Evolutionary conservation across 805 yeast genomes (phyloP).

Genomic region (Ogataea methanolica): DNA sequence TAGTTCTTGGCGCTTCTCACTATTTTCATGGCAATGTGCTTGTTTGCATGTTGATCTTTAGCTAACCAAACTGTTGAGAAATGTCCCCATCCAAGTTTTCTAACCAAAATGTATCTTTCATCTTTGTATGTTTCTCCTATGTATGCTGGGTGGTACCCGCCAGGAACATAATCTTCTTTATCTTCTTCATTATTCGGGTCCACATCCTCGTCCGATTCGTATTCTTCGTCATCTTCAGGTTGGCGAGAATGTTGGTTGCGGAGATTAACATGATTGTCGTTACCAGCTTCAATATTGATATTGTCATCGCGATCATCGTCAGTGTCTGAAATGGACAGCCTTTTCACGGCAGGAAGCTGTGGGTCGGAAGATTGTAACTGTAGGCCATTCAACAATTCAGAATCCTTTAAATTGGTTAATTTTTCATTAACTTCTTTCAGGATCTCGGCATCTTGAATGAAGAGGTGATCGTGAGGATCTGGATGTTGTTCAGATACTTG

Average conservation of each 20-base stretch:
- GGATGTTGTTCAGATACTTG: slow-evolving; percentile 17
- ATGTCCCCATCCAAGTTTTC: slow-evolving; percentile 99
- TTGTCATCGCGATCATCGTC: slow-evolving; percentile 1
- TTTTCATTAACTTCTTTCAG: slow-evolving; percentile 25
- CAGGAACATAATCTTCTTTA: slow-evolving; percentile 75
- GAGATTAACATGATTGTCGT: slow-evolving; percentile 1
- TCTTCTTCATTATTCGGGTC: slow-evolving; percentile 71
- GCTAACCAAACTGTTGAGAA: slow-evolving; percentile 96
- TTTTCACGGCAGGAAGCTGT: slow-evolving; percentile 3
- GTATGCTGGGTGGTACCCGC: slow-evolving; percentile 94
- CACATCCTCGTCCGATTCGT: slow-evolving; percentile 27
- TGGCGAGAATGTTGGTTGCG: slow-evolving; percentile 15
- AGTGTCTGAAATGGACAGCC: slow-evolving; percentile 10
- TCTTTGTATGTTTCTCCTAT: slow-evolving; percentile 83
- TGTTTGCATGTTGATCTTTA: slow-evolving; percentile 45
- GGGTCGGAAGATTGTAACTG: not conserved
- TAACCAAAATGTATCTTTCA: slow-evolving; percentile 64
- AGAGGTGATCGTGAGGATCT: slow-evolving; percentile 21
- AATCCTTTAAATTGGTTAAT: slow-evolving; percentile 18
- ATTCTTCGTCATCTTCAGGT: slow-evolving; percentile 33
- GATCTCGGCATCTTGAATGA: slow-evolving; percentile 24
- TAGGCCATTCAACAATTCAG: slow-evolving; percentile 14
- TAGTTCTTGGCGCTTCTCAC: slow-evolving; percentile 89
- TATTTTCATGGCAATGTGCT: slow-evolving; percentile 90
- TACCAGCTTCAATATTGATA: not conserved